Base-by-base conservation (phyloP, 2,329 filamentous ascomycete species). In the Paecilomyces sp. region DNA sequence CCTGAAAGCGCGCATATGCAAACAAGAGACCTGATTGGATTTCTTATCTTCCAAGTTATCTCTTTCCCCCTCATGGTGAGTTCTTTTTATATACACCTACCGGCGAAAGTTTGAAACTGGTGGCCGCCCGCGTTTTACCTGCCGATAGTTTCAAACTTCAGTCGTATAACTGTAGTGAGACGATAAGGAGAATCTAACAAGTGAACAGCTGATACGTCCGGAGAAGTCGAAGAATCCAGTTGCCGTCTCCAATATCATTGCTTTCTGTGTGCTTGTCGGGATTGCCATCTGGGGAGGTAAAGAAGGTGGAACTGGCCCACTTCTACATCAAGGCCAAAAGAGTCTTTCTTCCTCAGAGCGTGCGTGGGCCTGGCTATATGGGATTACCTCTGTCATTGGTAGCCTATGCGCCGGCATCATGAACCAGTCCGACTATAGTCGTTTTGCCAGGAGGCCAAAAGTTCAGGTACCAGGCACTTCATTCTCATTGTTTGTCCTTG, bases 361-460 rank as follows among this genome's bases (percentile, higher is more conserved):
- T 8, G 61, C 58, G 1, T 72, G 69, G 69, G 65, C 58, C n/a
- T 65, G 71, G 18, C 62, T 64, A 5, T 69, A 62, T 18, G 68
- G 68, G 9, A 71, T 72, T 30, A 70, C 68, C 51, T 66, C 65
- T 7, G 70, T 68, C 8, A 72, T 74, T 11, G 71, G 71, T 0
- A 63, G 64, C 12, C 68, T 72, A 12, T 67, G 71, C 3, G 66
- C 70, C 3, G 70, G 70, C 0, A 70, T 73, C 5, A 54, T 71
- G 30, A 72, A 70, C 52, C 70, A 74, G 53, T 68, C 67, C 34
- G 72, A 74, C 30, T 74, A 67, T 54, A 66, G 71, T 0, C 63
- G 72, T 13, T 70, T 70, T 58, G 66, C 69, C 0, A 61, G 62
- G 2, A 62, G 61, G 9, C 67, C 66, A 1, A 57, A 57, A 2